Evolutionary conservation across 768 basidiomycete species (phyloP), one percentile per base, ranked within the genome.

Genomic region (Leucocoprinus leucothites): DNA sequence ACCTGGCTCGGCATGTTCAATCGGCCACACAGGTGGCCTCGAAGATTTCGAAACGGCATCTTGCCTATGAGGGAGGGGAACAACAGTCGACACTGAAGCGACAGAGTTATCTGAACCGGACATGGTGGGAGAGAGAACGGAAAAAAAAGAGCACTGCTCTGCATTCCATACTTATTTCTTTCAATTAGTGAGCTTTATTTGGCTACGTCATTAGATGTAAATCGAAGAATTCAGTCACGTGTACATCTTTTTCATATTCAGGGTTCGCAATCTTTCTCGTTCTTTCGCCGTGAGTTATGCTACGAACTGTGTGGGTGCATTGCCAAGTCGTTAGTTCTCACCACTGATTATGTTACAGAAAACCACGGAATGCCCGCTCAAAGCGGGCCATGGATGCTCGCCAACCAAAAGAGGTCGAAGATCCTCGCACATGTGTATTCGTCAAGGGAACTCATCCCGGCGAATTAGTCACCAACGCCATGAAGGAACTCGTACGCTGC

Each of bases 331-430:
- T 3, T 3, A 1, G 28, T 44, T 2, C 22, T 35, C n/a, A 31
- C 11, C 9, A 44, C 42, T 48, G 9, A 51, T 24, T 13, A 49
- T 34, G 21, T 19, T 25, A 22, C 42, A 79, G 78, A 67, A 98
- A 96, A 76, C 93, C 97, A 19, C 92, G 90, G 78, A 98, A 96
- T 80, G 95, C 97, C 5, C 84, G 96, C 34, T 89, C 90, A 13
- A 99, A 98, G 72, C 81, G 97, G 57, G 95, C 82, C 0, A 64
- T 95, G 62, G 90, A 91, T 26, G 90, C 89, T 34, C 82, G 94
- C 9, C 88, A 88, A 63, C 84, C 97, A 0, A 95, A 96, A 66
- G 86, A 94, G 62, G 78, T 96, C 53, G 94, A 95, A 71, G 93
- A 91, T 65, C 78, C 84, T 34, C 85, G 94, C 61, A 93, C 86